Conservation (phyloP, 2,329 filamentous ascomycete species). For the Fusarium globosum region DNA sequence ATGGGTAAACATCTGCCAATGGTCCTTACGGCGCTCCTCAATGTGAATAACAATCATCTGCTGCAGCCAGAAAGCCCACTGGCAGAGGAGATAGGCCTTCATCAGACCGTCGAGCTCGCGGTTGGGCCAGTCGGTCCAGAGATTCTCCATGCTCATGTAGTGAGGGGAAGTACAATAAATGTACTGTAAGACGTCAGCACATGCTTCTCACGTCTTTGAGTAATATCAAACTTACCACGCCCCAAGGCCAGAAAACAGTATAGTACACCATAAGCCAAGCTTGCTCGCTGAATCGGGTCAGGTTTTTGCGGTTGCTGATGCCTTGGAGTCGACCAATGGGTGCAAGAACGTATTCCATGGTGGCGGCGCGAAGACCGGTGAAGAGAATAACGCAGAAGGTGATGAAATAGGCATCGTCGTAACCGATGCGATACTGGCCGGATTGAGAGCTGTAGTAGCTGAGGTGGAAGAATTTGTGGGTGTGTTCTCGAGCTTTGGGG, state of each 20-base stretch:
- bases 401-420: constrained; percentile 84
- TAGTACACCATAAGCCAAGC: constrained; percentile 92
- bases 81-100: constrained; percentile 91
- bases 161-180: constrained; percentile 82
- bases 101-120: constrained; percentile 78
- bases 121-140: constrained; percentile 89
- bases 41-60: constrained; percentile 95
- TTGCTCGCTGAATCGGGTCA: constrained; percentile 91
- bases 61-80: constrained; percentile 94
- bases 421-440: constrained; percentile 79
- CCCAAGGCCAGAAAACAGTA: constrained; percentile 81
- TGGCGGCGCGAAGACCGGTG: constrained; percentile 83
- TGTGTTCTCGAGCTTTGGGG: constrained; percentile 80
- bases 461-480: constrained; percentile 88
- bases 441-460: constrained; percentile 81
- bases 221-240: constrained; percentile 72
- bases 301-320: constrained; percentile 78
- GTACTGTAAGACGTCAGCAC: constrained; percentile 66
- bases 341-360: constrained; percentile 87
- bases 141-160: constrained; percentile 77
- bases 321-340: constrained; percentile 80
- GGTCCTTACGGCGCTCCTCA: constrained; percentile 92
- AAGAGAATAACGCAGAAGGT: constrained; percentile 84
- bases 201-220: neutral
- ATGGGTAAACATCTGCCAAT: constrained; percentile 95